Evolutionary conservation across 495 filamentous ascomycete genomes (phyloP).

Genomic region (Daldinia vernicosa): DNA sequence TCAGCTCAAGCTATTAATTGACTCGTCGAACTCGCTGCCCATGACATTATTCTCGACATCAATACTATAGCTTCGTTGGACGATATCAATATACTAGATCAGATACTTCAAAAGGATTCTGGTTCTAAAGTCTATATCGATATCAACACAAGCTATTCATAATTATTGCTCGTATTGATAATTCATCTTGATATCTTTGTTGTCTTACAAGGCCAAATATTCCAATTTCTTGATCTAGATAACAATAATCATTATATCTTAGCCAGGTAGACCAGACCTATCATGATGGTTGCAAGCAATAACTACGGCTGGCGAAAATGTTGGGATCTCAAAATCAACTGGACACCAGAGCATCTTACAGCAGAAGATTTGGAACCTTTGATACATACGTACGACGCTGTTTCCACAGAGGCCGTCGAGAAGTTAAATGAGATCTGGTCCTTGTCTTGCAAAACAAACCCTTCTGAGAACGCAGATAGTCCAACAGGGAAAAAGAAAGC

Average conservation of each 20-base stretch:
- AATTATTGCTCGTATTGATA: too few relatives aligned
- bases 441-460: conserved; percentile 20
- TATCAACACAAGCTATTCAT: too few relatives aligned
- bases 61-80: too few relatives aligned
- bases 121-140: too few relatives aligned
- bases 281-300: background rate
- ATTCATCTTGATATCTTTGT: background rate
- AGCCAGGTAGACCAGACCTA: background rate
- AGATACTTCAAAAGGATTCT: too few relatives aligned
- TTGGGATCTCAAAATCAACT: conserved; percentile 77
- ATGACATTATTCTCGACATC: too few relatives aligned
- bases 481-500: conserved; percentile 32
- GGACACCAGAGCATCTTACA: conserved; percentile 72
- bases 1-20: too few relatives aligned
- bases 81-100: too few relatives aligned
- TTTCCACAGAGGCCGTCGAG: conserved; percentile 72
- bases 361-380: conserved; percentile 67
- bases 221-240: too few relatives aligned
- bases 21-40: too few relatives aligned
- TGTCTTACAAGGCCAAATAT: background rate
- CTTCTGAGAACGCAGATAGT: conserved; percentile 1
- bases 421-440: conserved; percentile 66
- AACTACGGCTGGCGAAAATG: conserved; percentile 52
- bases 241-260: too few relatives aligned
- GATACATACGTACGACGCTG: conserved; percentile 71